A percentile compares a stretch with the other conserved stretches of the same genome.
Conservation (phyloP, 2,329 filamentous ascomycete species). For the Penicillium hesseltinei region DNA sequence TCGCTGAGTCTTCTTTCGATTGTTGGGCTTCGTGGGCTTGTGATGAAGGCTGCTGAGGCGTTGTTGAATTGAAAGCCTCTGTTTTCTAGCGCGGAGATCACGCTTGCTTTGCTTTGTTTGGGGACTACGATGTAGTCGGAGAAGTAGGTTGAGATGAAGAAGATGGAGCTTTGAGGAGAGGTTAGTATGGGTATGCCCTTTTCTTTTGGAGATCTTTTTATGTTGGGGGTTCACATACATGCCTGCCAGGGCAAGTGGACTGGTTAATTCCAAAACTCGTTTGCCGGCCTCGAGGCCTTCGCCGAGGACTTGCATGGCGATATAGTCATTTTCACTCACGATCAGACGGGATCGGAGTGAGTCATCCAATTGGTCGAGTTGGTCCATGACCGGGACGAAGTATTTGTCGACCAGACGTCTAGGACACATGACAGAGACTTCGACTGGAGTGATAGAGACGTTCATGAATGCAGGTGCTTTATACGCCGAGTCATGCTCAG, state of each 20-base stretch:
- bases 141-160: slow-evolving; percentile 98
- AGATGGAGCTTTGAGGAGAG: slow-evolving; percentile 64
- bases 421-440: slow-evolving; percentile 90
- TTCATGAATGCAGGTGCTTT: slow-evolving; percentile 79
- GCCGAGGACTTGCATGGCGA: slow-evolving; percentile 85
- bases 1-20: slow-evolving; percentile 26
- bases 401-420: slow-evolving; percentile 69
- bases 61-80: slow-evolving; percentile 83
- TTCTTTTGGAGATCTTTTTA: neutral
- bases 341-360: slow-evolving; percentile 56
- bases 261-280: slow-evolving; percentile 86
- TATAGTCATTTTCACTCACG: slow-evolving; percentile 79
- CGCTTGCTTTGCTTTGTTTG: slow-evolving; percentile 67
- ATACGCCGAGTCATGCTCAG: slow-evolving; percentile 31
- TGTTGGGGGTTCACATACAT: slow-evolving; percentile 55
- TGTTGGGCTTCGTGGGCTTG: slow-evolving; percentile 44
- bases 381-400: slow-evolving; percentile 69
- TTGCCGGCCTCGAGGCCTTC: slow-evolving; percentile 89
- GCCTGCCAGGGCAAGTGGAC: slow-evolving; percentile 82
- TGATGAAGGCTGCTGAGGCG: slow-evolving; percentile 65
- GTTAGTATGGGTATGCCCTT: slow-evolving; percentile 10
- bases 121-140: slow-evolving; percentile 95
- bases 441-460: slow-evolving; percentile 85
- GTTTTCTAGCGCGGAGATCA: slow-evolving; percentile 72
- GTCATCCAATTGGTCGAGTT: slow-evolving; percentile 51